Conservation (phyloP, 2,329 filamentous ascomycete genomes). For the Immersiporthe knoxdaviesiana region DNA sequence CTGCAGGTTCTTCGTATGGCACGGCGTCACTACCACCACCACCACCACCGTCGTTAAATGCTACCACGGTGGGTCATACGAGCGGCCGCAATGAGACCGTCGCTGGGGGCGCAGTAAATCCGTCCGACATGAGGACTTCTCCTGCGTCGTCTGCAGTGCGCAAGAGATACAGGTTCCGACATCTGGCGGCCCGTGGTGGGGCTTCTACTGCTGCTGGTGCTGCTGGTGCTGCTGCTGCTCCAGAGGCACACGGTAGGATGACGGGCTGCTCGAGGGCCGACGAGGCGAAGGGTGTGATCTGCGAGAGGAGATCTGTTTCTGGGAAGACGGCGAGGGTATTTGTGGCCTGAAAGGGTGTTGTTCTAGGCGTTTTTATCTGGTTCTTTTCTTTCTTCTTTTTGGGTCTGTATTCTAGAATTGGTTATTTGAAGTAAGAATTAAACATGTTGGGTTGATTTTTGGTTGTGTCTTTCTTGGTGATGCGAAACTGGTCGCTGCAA, state of each 20-base stretch:
- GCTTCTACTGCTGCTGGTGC: neutral
- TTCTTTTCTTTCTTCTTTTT: neutral
- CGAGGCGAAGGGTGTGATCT: neutral
- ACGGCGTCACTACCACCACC: neutral
- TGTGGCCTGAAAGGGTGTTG: neutral
- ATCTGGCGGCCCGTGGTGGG: neutral
- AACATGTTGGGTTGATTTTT: neutral
- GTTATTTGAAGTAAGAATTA: neutral
- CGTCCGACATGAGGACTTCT: neutral
- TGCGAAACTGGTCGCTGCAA: too few species aligned
- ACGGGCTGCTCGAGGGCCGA: neutral
- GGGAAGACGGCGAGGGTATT: constrained; percentile 5
- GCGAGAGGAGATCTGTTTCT: neutral
- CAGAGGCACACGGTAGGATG: neutral
- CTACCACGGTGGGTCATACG: neutral
- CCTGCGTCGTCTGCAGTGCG: neutral
- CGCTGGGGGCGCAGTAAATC: neutral
- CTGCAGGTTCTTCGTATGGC: too few species aligned
- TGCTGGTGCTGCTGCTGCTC: neutral
- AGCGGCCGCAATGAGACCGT: neutral
- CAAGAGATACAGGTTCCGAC: neutral
- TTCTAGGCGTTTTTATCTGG: neutral
- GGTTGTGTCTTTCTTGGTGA: neutral
- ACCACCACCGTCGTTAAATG: neutral
- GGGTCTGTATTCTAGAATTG: neutral